Conservation (phyloP, 805 yeast species). For the Myxozyma nipponensis region DNA sequence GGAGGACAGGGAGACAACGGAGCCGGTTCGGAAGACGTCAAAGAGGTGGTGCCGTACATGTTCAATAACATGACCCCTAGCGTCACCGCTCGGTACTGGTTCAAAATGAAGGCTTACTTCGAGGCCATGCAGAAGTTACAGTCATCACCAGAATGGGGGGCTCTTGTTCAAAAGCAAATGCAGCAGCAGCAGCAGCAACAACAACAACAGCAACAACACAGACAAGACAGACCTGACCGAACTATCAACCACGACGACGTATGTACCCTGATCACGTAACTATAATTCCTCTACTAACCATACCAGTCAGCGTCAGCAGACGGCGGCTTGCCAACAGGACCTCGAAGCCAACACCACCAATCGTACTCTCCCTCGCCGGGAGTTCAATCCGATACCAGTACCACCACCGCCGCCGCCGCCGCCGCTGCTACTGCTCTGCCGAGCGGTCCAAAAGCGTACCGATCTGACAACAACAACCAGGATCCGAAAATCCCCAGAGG, state of each 20-base stretch:
- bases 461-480: constrained; percentile 1
- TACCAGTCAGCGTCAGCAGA: too few relatives aligned
- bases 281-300: too few relatives aligned
- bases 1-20: constrained; percentile 12
- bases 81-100: constrained; percentile 44
- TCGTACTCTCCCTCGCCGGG: background rate
- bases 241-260: background rate
- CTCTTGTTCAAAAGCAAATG: background rate
- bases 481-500: constrained; percentile 7
- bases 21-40: constrained; percentile 11
- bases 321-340: background rate
- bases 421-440: background rate
- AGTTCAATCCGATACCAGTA: background rate
- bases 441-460: constrained; percentile 15
- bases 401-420: background rate
- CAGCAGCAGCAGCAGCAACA: background rate
- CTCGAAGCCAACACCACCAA: background rate
- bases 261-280: too few relatives aligned
- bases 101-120: constrained; percentile 37
- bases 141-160: background rate
- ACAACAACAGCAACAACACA: background rate
- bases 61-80: constrained; percentile 40
- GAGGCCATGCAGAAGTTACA: constrained; percentile 11
- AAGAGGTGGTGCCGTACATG: constrained; percentile 12
- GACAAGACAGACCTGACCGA: background rate